phyloP scores from a whole-genome alignment of 2,329 filamentous ascomycete genomes.

The Dothidotthia symphoricarpi region DNA sequence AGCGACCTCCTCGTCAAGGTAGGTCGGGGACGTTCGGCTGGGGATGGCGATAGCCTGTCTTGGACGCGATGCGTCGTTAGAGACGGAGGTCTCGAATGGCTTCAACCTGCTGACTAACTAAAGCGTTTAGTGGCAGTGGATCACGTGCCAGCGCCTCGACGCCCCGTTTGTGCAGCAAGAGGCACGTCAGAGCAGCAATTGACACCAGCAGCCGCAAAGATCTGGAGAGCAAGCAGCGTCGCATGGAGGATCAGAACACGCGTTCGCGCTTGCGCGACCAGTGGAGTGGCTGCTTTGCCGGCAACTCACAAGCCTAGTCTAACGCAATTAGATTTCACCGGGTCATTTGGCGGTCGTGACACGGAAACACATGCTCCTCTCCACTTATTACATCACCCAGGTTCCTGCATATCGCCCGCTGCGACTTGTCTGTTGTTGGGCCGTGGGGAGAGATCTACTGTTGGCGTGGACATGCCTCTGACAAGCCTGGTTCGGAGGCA shows the following conservation, averaged over 20 bases:
- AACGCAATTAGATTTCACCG: constrained; percentile 34
- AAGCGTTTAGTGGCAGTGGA: too few species aligned
- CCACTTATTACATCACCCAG: constrained; percentile 40
- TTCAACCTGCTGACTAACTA: too few species aligned
- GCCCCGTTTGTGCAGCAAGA: neutral
- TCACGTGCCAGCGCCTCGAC: constrained; percentile 5
- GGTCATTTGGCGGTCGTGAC: constrained; percentile 37
- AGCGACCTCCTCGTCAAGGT: constrained; percentile 30
- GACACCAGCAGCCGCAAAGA: constrained; percentile 1
- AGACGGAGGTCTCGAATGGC: too few species aligned
- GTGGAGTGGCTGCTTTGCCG: constrained; percentile 39
- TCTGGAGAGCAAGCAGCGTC: constrained; percentile 6
- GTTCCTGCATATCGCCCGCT: constrained; percentile 24
- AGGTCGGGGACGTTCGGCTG: constrained; percentile 22
- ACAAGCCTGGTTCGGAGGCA: constrained; percentile 4
- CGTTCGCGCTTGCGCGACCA: constrained; percentile 25
- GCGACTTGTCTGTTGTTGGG: constrained; percentile 23
- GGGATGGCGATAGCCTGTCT: constrained; percentile 19
- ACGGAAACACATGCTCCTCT: constrained; percentile 39
- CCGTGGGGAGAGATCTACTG: constrained; percentile 5
- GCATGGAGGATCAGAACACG: constrained; percentile 13
- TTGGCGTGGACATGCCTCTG: neutral
- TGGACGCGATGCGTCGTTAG: constrained; percentile 38
- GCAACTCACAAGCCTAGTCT: constrained; percentile 38
- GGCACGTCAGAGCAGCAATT: constrained; percentile 1